Conservation (phyloP, 495 filamentous ascomycete species). For the Penicillium roqueforti region DNA sequence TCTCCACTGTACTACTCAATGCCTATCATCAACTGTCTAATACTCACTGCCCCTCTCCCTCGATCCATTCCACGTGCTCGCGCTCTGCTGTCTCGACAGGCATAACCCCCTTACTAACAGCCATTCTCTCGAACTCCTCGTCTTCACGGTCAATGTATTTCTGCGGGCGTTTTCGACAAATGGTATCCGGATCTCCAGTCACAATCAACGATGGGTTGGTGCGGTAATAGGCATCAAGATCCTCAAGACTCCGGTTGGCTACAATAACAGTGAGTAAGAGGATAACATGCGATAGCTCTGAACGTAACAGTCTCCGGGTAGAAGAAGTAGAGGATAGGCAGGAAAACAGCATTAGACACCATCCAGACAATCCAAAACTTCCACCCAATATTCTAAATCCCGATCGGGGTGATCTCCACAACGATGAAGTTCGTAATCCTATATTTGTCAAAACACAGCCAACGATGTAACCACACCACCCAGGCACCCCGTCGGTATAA, state of each 20-base stretch:
- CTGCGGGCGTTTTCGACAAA: background rate
- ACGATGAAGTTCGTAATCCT: conserved; percentile 57
- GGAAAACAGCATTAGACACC: conserved; percentile 53
- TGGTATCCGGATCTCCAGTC: background rate
- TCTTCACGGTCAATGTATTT: conserved; percentile 1
- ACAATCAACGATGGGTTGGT: conserved; percentile 36
- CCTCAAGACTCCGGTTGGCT: conserved; percentile 44
- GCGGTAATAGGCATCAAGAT: conserved; percentile 44
- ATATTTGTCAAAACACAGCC: background rate
- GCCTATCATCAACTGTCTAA: background rate
- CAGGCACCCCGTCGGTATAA: too few species aligned
- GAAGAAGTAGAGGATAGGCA: conserved; percentile 59
- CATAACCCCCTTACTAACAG: background rate
- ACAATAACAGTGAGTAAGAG: conserved; percentile 17
- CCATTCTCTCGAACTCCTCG: background rate
- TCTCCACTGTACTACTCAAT: too few species aligned
- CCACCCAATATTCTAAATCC: conserved; percentile 53
- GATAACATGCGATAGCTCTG: background rate
- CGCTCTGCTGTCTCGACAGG: background rate
- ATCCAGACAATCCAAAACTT: conserved; percentile 61
- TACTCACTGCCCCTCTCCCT: background rate
- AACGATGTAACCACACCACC: too few species aligned
- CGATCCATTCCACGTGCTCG: background rate
- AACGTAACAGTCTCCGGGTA: conserved; percentile 54
- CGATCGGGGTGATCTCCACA: conserved; percentile 57